Percentiles rank a stretch among this genome's conserved stretches.
Conservation (phyloP, 768 basidiomycete species). For the Roridomyces roridus region DNA sequence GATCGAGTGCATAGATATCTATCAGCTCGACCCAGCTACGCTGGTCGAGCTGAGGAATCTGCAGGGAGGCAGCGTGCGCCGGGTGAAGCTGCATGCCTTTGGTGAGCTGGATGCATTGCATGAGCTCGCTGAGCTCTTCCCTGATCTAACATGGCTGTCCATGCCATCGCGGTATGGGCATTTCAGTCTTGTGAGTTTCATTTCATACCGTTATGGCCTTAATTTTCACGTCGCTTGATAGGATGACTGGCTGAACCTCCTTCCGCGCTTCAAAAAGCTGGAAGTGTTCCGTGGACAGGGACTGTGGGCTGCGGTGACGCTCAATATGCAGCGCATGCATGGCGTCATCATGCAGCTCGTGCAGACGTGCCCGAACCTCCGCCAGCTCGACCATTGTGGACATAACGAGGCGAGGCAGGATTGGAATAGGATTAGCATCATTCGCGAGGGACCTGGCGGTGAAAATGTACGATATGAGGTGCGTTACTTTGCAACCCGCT, state of each 20-base stretch:
- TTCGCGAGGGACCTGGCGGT: constrained; percentile 36
- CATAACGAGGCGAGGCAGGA: constrained; percentile 39
- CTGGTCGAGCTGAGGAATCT: constrained; percentile 37
- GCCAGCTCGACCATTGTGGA: constrained; percentile 48
- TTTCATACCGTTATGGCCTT: neutral
- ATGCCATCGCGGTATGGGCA: constrained; percentile 38
- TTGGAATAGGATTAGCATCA: constrained; percentile 44
- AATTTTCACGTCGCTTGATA: constrained; percentile 16
- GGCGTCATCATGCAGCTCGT: constrained; percentile 46
- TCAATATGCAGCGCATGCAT: constrained; percentile 47
- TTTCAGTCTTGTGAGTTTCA: constrained; percentile 34
- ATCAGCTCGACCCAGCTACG: constrained; percentile 33
- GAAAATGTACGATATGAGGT: constrained; percentile 42
- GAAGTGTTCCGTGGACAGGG: constrained; percentile 50
- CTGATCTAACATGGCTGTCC: constrained; percentile 46
- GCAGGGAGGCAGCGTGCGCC: constrained; percentile 35
- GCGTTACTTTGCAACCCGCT: neutral
- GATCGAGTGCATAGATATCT: constrained; percentile 44
- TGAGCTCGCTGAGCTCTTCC: constrained; percentile 42
- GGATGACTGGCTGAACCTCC: constrained; percentile 46
- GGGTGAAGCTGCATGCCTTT: constrained; percentile 40
- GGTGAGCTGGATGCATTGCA: constrained; percentile 35
- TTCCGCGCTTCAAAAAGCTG: constrained; percentile 48
- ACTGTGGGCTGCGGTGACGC: constrained; percentile 47
- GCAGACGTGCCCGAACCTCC: constrained; percentile 45